Conservation (phyloP, 768 basidiomycete species). For the Kwoniella newhampshirensis region DNA sequence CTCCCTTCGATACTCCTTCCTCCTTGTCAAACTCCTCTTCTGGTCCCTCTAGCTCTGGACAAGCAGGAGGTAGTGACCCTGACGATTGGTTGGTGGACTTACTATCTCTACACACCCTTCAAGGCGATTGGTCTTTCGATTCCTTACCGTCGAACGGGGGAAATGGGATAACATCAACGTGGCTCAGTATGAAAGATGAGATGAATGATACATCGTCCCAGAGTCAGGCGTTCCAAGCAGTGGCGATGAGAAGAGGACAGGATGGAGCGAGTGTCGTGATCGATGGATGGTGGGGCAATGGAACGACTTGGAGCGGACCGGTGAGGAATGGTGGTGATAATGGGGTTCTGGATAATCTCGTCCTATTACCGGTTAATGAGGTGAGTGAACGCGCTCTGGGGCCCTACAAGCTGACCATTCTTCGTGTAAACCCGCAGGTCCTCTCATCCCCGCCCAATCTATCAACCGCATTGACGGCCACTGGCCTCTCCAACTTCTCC, state of each 20-base stretch:
- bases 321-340: constrained; percentile 12
- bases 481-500: constrained; percentile 14
- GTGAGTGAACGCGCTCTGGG: constrained; percentile 21
- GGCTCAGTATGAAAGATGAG: constrained; percentile 8
- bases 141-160: constrained; percentile 7
- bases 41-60: no score
- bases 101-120: constrained; percentile 25
- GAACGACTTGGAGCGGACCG: constrained; percentile 29
- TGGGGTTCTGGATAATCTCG: constrained; percentile 25
- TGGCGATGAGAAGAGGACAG: constrained; percentile 19
- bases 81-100: constrained; percentile 24
- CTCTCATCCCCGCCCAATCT: constrained; percentile 28
- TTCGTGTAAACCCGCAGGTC: constrained; percentile 33
- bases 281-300: constrained; percentile 26
- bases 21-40: no score
- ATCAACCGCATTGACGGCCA: constrained; percentile 1
- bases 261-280: constrained; percentile 14
- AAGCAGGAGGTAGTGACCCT: constrained; percentile 1
- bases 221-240: constrained; percentile 17
- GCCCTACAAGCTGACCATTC: background rate
- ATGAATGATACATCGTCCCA: background rate
- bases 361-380: constrained; percentile 38
- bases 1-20: constrained; percentile 29
- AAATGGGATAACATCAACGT: constrained; percentile 14
- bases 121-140: constrained; percentile 23